These are phyloP conservation scores for Podila epigama DNA, from an alignment of 192 early-diverging fungal species.

Conservation along the genomic window DNA sequence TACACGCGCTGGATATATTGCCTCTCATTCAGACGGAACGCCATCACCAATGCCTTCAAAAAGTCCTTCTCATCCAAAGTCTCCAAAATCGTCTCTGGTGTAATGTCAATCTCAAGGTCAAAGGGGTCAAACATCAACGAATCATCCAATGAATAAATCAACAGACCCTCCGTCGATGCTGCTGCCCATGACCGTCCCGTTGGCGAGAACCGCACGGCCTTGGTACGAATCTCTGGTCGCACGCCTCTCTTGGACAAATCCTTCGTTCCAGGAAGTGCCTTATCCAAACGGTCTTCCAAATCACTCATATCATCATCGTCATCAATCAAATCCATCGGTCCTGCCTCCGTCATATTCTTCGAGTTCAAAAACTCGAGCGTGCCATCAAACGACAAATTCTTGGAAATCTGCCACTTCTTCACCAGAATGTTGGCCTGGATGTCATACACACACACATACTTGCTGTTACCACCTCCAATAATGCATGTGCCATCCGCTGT, in stretches of 20 bases:
- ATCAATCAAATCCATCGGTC: constrained; percentile 81
- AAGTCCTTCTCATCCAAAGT: constrained; percentile 83
- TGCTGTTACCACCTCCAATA: constrained; percentile 93
- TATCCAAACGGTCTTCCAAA: constrained; percentile 82
- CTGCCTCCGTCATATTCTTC: constrained; percentile 94
- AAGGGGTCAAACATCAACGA: constrained; percentile 95
- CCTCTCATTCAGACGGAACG: constrained; percentile 92
- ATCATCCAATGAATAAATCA: constrained; percentile 97
- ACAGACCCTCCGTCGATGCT: constrained; percentile 93
- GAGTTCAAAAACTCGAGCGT: constrained; percentile 90
- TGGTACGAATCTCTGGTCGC: constrained; percentile 83
- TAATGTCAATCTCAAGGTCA: constrained; percentile 97
- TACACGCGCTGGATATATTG: constrained; percentile 80
- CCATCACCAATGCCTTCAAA: constrained; percentile 88
- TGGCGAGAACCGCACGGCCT: constrained; percentile 90
- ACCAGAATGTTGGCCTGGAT: constrained; percentile 74
- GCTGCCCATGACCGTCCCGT: constrained; percentile 96
- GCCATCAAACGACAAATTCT: constrained; percentile 94
- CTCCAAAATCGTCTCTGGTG: constrained; percentile 83
- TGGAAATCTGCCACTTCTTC: constrained; percentile 90
- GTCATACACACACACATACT: constrained; percentile 97
- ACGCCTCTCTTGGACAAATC: constrained; percentile 84
- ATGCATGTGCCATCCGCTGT: constrained; percentile 93
- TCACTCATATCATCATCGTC: constrained; percentile 88
- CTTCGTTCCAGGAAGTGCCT: constrained; percentile 86